Conservation (phyloP, 306 rosid genomes). For the Prunus fruticosa region DNA sequence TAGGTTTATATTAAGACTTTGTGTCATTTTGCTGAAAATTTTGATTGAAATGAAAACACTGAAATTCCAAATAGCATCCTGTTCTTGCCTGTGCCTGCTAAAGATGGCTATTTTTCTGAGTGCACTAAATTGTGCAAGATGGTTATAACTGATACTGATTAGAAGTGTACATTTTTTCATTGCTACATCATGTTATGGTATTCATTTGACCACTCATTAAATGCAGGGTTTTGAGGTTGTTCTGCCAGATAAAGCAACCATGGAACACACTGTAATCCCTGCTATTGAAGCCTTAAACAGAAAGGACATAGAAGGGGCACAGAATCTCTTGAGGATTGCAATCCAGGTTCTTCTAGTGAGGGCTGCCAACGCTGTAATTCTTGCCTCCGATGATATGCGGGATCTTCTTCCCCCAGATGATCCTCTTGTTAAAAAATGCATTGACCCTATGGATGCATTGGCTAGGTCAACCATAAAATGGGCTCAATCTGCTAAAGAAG, state of each 20-base stretch:
- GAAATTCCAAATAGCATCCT: not conserved
- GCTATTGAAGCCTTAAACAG: conserved; percentile 67
- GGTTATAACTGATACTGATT: not conserved
- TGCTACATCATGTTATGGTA: not conserved
- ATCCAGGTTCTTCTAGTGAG: conserved; percentile 77
- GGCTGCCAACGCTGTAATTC: conserved; percentile 57
- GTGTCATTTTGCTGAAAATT: too few relatives aligned
- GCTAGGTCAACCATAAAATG: conserved; percentile 40
- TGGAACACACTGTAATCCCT: conserved; percentile 70
- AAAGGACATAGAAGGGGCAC: conserved; percentile 74
- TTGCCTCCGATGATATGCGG: conserved; percentile 64
- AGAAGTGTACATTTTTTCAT: not conserved
- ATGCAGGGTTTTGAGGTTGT: conserved; percentile 80
- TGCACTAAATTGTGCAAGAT: too few relatives aligned
- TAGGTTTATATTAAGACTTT: too few relatives aligned
- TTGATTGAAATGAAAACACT: too few relatives aligned
- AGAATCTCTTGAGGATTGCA: conserved; percentile 66
- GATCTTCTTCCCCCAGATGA: conserved; percentile 60
- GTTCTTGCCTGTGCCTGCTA: not conserved
- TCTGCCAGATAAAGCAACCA: conserved; percentile 65
- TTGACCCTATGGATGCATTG: conserved; percentile 45
- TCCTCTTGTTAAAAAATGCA: conserved; percentile 46
- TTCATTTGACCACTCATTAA: not conserved
- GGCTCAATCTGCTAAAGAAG: conserved; percentile 31
- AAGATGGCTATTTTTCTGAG: not conserved